Evolutionary conservation across 768 basidiomycete species (phyloP).

Genomic region (Suillus decipiens): DNA sequence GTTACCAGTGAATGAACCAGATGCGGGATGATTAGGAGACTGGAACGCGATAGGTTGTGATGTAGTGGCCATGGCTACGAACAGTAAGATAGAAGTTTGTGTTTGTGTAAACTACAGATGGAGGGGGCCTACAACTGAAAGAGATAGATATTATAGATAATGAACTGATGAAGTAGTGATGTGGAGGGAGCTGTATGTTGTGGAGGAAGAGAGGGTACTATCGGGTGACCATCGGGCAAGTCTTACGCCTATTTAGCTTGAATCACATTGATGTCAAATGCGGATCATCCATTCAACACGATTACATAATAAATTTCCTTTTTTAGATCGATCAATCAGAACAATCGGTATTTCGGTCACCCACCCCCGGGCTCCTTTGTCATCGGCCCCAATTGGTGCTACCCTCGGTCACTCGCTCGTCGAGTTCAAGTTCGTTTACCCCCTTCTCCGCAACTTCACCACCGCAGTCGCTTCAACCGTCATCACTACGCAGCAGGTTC

Average conservation of each 20-base stretch:
- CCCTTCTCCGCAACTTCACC: not conserved
- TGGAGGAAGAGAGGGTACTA: conserved; percentile 5
- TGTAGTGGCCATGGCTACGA: conserved; percentile 34
- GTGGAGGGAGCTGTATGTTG: not conserved
- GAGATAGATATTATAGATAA: not conserved
- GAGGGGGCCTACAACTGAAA: conserved; percentile 2
- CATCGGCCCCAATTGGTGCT: not conserved
- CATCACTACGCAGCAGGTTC: not conserved
- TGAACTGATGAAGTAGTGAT: not conserved
- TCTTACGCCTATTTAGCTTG: conserved; percentile 1
- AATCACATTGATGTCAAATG: not conserved
- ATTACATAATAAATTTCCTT: not conserved
- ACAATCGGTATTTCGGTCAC: not conserved
- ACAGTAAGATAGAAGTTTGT: conserved; percentile 8
- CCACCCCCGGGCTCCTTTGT: not conserved
- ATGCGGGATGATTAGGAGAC: conserved; percentile 26
- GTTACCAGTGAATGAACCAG: conserved; percentile 50
- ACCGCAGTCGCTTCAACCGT: not conserved
- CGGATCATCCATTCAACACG: not conserved
- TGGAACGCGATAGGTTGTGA: conserved; percentile 50
- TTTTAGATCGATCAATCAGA: not conserved
- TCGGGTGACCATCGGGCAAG: conserved; percentile 1
- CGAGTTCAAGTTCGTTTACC: not conserved
- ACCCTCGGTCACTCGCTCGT: not conserved
- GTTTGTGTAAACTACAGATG: conserved; percentile 14